phyloP scores from a whole-genome alignment of 208 protist species.

The Endotrypanum monterogeii region DNA sequence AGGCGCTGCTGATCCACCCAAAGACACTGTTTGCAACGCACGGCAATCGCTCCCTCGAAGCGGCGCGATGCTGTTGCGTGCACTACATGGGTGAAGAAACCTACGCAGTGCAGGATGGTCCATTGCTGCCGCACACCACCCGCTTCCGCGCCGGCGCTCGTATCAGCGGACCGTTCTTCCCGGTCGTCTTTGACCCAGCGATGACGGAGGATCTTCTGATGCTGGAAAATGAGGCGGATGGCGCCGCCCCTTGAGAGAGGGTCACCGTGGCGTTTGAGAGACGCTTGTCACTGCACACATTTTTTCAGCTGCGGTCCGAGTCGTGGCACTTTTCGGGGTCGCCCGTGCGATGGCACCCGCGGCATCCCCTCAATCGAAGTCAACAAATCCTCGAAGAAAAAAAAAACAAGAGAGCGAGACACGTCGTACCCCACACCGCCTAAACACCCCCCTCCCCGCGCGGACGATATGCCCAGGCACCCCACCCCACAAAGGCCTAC shows the following conservation, averaged over 20 bases:
- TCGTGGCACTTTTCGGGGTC: background rate
- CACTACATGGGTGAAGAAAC: slow-evolving; percentile 79
- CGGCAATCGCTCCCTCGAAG: slow-evolving; percentile 71
- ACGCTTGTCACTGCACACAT: background rate
- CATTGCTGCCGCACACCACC: slow-evolving; percentile 76
- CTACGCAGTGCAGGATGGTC: slow-evolving; percentile 52
- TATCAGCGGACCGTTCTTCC: slow-evolving; percentile 74
- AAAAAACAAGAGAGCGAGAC: too few species aligned
- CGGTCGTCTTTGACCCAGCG: slow-evolving; percentile 82
- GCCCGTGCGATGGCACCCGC: background rate
- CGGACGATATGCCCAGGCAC: too few species aligned
- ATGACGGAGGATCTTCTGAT: slow-evolving; percentile 73
- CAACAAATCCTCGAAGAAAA: too few species aligned
- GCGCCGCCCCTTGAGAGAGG: background rate
- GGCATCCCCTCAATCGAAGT: too few species aligned
- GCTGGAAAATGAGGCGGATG: slow-evolving; percentile 24
- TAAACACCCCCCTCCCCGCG: too few species aligned
- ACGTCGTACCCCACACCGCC: too few species aligned
- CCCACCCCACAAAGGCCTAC: too few species aligned
- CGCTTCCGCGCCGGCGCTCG: slow-evolving; percentile 60
- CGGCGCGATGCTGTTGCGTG: slow-evolving; percentile 60
- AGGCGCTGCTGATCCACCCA: slow-evolving; percentile 83
- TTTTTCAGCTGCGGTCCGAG: background rate
- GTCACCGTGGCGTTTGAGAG: background rate
- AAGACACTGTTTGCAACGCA: slow-evolving; percentile 80